Evolutionary conservation across 768 basidiomycete genomes (phyloP), one percentile per base, ranked within the genome.

Genomic region (Xerocomellus amylosporus): DNA sequence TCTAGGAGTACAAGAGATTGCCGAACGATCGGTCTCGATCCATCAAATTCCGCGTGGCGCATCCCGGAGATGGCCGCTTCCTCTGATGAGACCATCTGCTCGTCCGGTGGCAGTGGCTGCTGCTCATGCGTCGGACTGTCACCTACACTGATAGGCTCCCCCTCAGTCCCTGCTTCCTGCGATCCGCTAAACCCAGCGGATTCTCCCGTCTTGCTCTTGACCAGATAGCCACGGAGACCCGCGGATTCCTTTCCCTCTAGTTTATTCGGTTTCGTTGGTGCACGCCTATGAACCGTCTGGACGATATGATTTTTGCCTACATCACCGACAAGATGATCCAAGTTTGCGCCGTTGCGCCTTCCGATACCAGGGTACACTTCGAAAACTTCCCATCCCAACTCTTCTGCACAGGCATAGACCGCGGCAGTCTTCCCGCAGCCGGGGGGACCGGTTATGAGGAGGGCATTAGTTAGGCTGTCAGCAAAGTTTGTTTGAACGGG

Each of bases 341-440:
- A 74, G 62, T 84, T 90, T 24, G 84, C 76, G 7, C 89, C 90
- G 55, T 83, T 89, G 34, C 97, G 83, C 64, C 83, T 89, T n/a
- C 94, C 94, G 48, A 95, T 86, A 3, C 97, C 97, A 24, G 97
- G 91, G 72, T 94, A 89, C 13, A 98, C 93, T 69, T 99, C 97
- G 64, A 98, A 97, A 13, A 98, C 84, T 46, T 95, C 91, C 91
- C 92, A 99, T 14, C 87, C 92, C 33, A 99, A 77, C 72, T 99
- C 96, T 50, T 86, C 83, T 5, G 94, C 93, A 65, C 93, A 95
- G 0, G 96, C 94, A 71, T 97, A 94, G 2, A 97, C 88, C 20
- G 92, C 82, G 2, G 92, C 86, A 6, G 93, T 95, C 74, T 99
- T 99, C 31, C 97, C 97, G 49, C 78, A 78, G 12, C 95, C 96